Conservation (phyloP, 2,329 filamentous ascomycete species). For the Curvularia sp. region DNA sequence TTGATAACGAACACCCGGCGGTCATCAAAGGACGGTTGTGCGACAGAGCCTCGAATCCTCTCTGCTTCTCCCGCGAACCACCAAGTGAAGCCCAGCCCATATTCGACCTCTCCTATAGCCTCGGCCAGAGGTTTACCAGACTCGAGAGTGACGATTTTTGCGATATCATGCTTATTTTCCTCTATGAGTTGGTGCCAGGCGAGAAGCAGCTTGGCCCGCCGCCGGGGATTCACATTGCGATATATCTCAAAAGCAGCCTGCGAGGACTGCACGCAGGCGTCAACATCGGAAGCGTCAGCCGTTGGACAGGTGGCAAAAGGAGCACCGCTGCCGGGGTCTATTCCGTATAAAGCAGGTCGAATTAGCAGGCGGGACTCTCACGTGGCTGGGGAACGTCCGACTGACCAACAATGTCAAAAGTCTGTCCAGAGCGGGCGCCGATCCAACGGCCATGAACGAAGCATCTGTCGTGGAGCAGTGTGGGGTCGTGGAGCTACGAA, state of each 20-base stretch:
- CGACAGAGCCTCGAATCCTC: slow-evolving; percentile 59
- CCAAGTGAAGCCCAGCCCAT: slow-evolving; percentile 32
- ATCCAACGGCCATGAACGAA: slow-evolving; percentile 1
- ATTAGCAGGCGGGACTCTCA: not conserved
- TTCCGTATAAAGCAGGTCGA: not conserved
- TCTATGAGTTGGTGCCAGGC: slow-evolving; percentile 6
- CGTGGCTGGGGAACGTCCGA: not conserved
- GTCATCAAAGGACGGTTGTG: slow-evolving; percentile 63
- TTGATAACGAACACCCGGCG: slow-evolving; percentile 31
- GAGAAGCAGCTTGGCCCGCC: slow-evolving; percentile 1
- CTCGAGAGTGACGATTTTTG: slow-evolving; percentile 2
- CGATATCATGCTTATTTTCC: slow-evolving; percentile 1
- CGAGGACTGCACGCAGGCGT: slow-evolving; percentile 3
- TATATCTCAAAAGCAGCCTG: slow-evolving; percentile 4
- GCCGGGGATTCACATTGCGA: not conserved
- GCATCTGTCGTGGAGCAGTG: not conserved
- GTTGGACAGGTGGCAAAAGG: not conserved
- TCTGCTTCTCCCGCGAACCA: slow-evolving; percentile 39
- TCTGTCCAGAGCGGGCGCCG: not conserved
- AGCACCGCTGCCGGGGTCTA: not conserved
- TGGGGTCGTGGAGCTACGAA: not conserved
- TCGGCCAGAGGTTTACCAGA: slow-evolving; percentile 69
- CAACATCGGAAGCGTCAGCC: slow-evolving; percentile 2
- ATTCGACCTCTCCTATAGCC: slow-evolving; percentile 31
- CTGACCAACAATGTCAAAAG: slow-evolving; percentile 2